Evolutionary conservation across 208 protist species (phyloP), one percentile per base, ranked within the genome.

Genomic region (Trypanosoma caninum): DNA sequence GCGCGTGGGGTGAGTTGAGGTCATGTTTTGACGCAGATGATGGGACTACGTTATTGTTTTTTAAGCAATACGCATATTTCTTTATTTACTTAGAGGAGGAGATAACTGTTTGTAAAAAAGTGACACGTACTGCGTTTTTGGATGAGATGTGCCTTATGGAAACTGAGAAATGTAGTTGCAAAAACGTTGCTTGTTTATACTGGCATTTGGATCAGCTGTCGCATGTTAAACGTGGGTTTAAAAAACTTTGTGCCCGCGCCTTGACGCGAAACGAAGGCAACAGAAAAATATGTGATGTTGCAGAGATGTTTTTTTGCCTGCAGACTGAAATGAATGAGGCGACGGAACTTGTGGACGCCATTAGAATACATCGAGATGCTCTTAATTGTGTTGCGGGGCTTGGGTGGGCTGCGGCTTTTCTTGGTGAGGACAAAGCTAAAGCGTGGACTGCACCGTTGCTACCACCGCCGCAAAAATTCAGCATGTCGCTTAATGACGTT

Each of bases 81-180:
- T 87, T 89, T 52, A 55, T 31, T 18, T 35, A 46, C 51, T 80
- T 61, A 60, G 55, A 65, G 16, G 40, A 16, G 7, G 58, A 59
- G 9, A 20, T 18, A 30, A 27, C 34, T 25, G 1, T 30, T 14
- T 3, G 6, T 7, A 23, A 44, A 22, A 25, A 41, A 40, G 62
- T 78, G 77, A 35, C 45, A 37, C 57, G 48, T 46, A 10, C 78
- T 3, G 59, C 74, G 18, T 74, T 86, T 23, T 80, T 83, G 48
- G 74, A 86, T 41, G 77, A 87, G 66, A 77, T 78, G n/a, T 93
- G 87, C 41, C 47, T 88, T 18, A 62, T 91, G 69, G 82, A 74
- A 54, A 44, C 50, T n/a, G 56, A 52, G 1, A 34, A 38, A 6
- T 47, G 45, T 20, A 58, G 47, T 20, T 91, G 84, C 57, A 51